Conservation (phyloP, 352 stramenopile species). For the Globisporangium iwayamae region DNA sequence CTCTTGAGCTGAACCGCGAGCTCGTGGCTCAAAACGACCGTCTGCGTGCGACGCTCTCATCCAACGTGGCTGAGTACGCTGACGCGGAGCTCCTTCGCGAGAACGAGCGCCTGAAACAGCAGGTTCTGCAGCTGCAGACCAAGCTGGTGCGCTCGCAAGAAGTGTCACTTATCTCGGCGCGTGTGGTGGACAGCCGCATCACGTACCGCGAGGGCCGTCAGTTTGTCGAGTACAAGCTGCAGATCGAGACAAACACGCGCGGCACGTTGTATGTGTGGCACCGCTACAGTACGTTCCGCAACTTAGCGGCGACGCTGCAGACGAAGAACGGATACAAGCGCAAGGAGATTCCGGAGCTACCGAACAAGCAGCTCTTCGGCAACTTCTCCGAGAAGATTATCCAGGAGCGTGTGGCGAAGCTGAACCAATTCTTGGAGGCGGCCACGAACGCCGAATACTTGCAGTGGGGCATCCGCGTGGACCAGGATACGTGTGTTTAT, state of each 20-base stretch:
- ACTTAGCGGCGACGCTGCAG: constrained; percentile 61
- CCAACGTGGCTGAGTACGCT: constrained; percentile 66
- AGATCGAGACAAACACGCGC: constrained; percentile 65
- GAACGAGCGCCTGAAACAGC: constrained; percentile 69
- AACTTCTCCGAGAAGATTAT: constrained; percentile 78
- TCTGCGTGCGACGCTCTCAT: constrained; percentile 55
- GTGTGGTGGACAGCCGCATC: constrained; percentile 69
- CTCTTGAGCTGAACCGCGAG: constrained; percentile 58
- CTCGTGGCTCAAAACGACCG: constrained; percentile 62
- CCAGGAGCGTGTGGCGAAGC: constrained; percentile 62
- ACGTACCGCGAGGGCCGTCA: constrained; percentile 64
- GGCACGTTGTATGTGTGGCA: constrained; percentile 72
- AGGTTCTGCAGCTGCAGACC: constrained; percentile 65
- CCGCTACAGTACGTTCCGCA: constrained; percentile 78
- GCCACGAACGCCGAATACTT: constrained; percentile 70
- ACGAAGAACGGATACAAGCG: constrained; percentile 77
- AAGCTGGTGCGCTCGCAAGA: constrained; percentile 66
- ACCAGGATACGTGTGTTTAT: constrained; percentile 74
- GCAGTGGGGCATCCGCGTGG: constrained; percentile 72
- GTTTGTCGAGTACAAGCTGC: constrained; percentile 32
- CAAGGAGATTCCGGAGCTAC: constrained; percentile 70
- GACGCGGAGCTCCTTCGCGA: constrained; percentile 62
- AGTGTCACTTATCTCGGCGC: constrained; percentile 60
- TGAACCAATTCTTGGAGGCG: constrained; percentile 76
- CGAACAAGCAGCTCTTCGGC: constrained; percentile 70